Evolutionary conservation across 805 yeast species (phyloP), one percentile per base, ranked within the genome.

Genomic region (Candida ovalis): DNA sequence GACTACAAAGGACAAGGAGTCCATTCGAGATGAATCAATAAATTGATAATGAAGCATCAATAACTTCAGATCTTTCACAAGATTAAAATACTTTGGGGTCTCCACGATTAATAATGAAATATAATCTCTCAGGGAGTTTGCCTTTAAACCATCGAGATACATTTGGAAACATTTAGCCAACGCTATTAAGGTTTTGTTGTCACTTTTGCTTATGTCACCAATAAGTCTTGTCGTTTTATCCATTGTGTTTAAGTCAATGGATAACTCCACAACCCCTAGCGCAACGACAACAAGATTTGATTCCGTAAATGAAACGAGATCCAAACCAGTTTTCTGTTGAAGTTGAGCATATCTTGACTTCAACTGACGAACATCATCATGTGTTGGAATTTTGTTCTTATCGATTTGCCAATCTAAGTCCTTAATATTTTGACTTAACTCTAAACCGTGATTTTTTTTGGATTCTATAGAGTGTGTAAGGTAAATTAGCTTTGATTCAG

Each of bases 381-480:
- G 45, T 3, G 60, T 45, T 2, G 67, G 67, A 3, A 50, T 44
- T 39, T 46, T 51, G 38, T 47, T 38, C 23, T 35, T 42, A 9
- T 18, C n/a, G 6, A 55, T 35, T 28, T 51, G 37, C 38, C 8
- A 35, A 18, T 35, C 21, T 9, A 35, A 21, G 2, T 25, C 40
- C 9, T 48, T 35, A 27, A 54, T 39, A 9, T 40, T 28, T 19
- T 41, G 35, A 15, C 42, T 25, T 18, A 45, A 45, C 12, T 44
- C 48, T 9, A 23, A 24, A n/a, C 10, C n/a, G 5, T 23, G 3
- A 13, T 17, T n/a, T 17, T 23, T 39, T n/a, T 23, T 24, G 12
- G 41, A 39, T 8, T 23, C n/a, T n/a, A 35, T n/a, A 5, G 22
- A 5, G 4, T 4, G 10, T 18, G 32, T n/a, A 9, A 18, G 18